These are phyloP conservation scores for Linaria vulgaris DNA, from an alignment of 257 asterid species.

Conservation along the genomic window DNA sequence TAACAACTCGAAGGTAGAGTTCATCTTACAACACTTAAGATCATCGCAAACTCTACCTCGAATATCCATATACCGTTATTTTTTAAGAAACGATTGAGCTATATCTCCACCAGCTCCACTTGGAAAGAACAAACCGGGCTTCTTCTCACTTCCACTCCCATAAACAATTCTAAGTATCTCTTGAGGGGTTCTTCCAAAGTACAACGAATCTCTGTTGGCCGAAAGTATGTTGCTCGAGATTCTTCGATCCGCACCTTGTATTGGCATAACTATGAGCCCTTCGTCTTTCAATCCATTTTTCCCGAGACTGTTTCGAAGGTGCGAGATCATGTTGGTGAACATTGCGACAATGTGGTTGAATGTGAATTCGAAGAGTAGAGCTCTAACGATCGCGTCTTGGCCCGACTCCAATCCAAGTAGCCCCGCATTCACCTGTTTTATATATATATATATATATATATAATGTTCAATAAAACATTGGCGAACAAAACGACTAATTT, in stretches of 20 bases:
- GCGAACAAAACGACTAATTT: no score
- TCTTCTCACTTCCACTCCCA: conserved; percentile 33
- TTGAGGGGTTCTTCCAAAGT: conserved; percentile 38
- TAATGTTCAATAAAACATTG: no score
- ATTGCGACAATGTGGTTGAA: conserved; percentile 30
- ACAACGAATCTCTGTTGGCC: conserved; percentile 31
- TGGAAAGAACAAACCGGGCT: conserved; percentile 51
- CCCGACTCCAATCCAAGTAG: conserved; percentile 56
- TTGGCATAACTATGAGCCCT: conserved; percentile 32
- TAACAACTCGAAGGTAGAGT: no score
- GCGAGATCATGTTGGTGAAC: conserved; percentile 35
- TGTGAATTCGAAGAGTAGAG: conserved; percentile 26
- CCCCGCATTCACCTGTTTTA: conserved; percentile 44
- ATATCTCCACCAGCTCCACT: conserved; percentile 41
- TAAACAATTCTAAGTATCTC: conserved; percentile 50
- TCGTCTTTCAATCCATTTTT: conserved; percentile 43
- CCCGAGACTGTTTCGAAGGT: conserved; percentile 40
- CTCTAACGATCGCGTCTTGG: conserved; percentile 47
- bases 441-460: neutral
- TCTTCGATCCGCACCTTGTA: conserved; percentile 36
- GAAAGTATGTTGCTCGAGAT: conserved; percentile 38
- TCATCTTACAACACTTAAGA: no score
- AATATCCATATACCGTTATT: neutral
- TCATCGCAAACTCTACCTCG: no score
- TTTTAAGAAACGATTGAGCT: conserved; percentile 31